Base-by-base conservation (phyloP, 192 early-diverging fungal species). In the Coemansia sp. region DNA sequence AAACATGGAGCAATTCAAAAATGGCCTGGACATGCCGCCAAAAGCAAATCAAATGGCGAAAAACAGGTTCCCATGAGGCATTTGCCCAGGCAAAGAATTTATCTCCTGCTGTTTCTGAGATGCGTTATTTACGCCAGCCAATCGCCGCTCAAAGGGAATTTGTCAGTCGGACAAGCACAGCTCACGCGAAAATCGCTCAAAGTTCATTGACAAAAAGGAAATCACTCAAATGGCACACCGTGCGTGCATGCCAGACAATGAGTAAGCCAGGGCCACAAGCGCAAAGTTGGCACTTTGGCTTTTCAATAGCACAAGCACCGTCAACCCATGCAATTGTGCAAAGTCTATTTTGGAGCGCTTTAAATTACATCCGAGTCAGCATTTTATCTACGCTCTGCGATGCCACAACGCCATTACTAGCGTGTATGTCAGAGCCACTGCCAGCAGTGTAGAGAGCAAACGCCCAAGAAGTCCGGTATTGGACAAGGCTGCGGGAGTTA, bases 401-500 rank as follows among this genome's bases (percentile, higher is more conserved):
- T 59, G 10, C n/a, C 37, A 63, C 37, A 63, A 20, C 61, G 23
- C 37, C 14, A 50, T 54, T 38, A 45, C 19, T 12, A 54, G 6
- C 24, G 24, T 26, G 22, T 63, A 63, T 12, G 51, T 23, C 12
- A 26, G 37, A 3, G 54, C 54, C 24, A 65, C 61, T 4, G 61
- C 51, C 29, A 63, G 39, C 22, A 54, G 51, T 10, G 39, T 48
- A 38, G 52, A 14, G 16, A 45, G 23, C 35, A 63, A 53, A 16
- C 52, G 51, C 10, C 61, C 61, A 39, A 79, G 23, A 18, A 79
- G 70, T 13, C 29, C 32, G 1, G n/a, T 43, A 18, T 60, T 64
- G 71, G 76, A 79, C 76, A 69, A 79, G 67, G 60, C 56, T 60
- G 61, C 47, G 39, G 55, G 53, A n/a, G 19, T 35, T 16, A 53